Percentiles rank a stretch among this genome's conserved stretches.
These are phyloP conservation scores for Dactylellina drechsleri DNA, from an alignment of 2,329 filamentous ascomycete species.

Conservation along the genomic window DNA sequence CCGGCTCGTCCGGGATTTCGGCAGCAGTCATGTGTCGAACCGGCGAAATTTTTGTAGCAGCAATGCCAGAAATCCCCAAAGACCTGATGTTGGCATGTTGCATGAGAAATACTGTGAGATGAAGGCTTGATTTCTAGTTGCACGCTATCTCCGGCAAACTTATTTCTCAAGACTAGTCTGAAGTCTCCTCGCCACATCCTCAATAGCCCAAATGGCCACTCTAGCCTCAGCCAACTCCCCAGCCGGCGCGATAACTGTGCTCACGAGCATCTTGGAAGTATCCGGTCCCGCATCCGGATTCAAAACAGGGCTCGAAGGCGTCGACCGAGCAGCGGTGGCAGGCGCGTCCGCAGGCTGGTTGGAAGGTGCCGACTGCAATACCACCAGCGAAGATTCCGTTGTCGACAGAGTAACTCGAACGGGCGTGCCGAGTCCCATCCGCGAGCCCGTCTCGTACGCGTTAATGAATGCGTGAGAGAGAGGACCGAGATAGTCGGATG, in stretches of 20 bases:
- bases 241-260: slow-evolving; percentile 57
- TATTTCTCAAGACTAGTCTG: slow-evolving; percentile 49
- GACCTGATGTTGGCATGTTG: too few species aligned
- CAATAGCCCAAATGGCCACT: slow-evolving; percentile 58
- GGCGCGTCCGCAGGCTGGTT: slow-evolving; percentile 8
- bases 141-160: too few species aligned
- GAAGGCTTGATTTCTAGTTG: too few species aligned
- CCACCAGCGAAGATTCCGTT: slow-evolving; percentile 55
- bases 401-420: slow-evolving; percentile 57
- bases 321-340: slow-evolving; percentile 8
- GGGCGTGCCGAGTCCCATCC: slow-evolving; percentile 58
- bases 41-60: too few species aligned
- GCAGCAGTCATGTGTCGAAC: too few species aligned
- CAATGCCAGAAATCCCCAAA: too few species aligned
- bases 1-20: too few species aligned
- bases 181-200: slow-evolving; percentile 56
- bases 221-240: slow-evolving; percentile 57
- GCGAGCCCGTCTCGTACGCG: slow-evolving; percentile 58
- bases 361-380: slow-evolving; percentile 57
- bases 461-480: slow-evolving; percentile 57
- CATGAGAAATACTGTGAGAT: too few species aligned
- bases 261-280: slow-evolving; percentile 57
- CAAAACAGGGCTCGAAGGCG: slow-evolving; percentile 23
- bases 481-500: slow-evolving; percentile 45
- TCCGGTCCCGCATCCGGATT: slow-evolving; percentile 29